These are phyloP conservation scores for Candida boidinii DNA, from an alignment of 805 yeast genomes.

Conservation along the genomic window DNA sequence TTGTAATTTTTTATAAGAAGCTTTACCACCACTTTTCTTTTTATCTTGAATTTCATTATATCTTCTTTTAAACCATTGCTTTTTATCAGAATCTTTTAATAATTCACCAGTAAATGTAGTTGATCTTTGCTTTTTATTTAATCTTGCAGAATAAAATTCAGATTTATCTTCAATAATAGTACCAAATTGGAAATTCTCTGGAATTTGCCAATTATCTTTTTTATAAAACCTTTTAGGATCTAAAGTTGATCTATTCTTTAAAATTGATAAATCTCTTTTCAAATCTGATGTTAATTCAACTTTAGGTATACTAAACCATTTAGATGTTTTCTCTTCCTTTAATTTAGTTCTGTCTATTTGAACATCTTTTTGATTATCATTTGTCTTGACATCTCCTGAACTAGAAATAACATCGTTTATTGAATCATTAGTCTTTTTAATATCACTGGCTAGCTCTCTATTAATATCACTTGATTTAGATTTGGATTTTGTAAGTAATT, in stretches of 20 bases:
- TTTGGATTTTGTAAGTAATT: too few relatives aligned
- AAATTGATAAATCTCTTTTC: slow-evolving; percentile 67
- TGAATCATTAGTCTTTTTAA: slow-evolving; percentile 39
- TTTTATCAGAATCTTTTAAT: slow-evolving; percentile 60
- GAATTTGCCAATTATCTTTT: slow-evolving; percentile 69
- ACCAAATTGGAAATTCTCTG: slow-evolving; percentile 82
- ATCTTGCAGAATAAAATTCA: slow-evolving; percentile 63
- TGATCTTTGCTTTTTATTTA: slow-evolving; percentile 67
- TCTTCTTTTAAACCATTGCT: slow-evolving; percentile 76
- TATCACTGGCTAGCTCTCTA: slow-evolving; percentile 4
- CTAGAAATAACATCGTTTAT: slow-evolving; percentile 18
- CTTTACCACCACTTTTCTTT: slow-evolving; percentile 56
- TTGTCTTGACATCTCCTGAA: slow-evolving; percentile 7
- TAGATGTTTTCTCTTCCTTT: slow-evolving; percentile 35
- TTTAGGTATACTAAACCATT: slow-evolving; percentile 79
- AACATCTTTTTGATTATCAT: too few relatives aligned
- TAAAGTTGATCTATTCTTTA: slow-evolving; percentile 81
- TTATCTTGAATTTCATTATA: slow-evolving; percentile 69
- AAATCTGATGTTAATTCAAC: slow-evolving; percentile 64
- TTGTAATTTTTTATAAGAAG: slow-evolving; percentile 53
- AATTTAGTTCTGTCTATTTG: slow-evolving; percentile 6
- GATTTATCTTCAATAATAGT: slow-evolving; percentile 77
- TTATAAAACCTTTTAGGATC: slow-evolving; percentile 96
- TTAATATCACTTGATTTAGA: not conserved
- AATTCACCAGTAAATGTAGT: slow-evolving; percentile 75